Conservation (phyloP, 805 yeast species). For the Candida incommunis region DNA sequence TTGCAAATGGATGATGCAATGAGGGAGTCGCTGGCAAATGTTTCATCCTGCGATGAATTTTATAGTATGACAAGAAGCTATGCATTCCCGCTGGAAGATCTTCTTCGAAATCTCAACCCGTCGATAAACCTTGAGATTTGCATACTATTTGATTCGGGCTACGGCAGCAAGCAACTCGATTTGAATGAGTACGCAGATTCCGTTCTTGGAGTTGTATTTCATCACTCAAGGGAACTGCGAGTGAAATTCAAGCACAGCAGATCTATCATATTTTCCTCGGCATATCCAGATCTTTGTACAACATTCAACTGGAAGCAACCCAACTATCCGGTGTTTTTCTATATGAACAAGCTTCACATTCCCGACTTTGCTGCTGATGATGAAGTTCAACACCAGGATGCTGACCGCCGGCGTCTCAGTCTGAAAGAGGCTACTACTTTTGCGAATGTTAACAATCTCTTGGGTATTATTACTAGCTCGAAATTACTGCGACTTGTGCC, state of each 20-base stretch:
- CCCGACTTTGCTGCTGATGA: conserved; percentile 15
- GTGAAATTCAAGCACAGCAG: conserved; percentile 22
- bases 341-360: conserved; percentile 35
- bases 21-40: conserved; percentile 14
- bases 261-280: conserved; percentile 71
- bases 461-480: conserved; percentile 71
- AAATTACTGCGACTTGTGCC: conserved; percentile 62
- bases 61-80: conserved; percentile 31
- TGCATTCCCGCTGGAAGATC: conserved; percentile 44
- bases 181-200: conserved; percentile 61
- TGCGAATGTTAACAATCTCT: conserved; percentile 66
- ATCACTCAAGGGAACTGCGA: conserved; percentile 43
- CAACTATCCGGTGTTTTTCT: conserved; percentile 84
- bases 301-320: conserved; percentile 97
- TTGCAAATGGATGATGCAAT: conserved; percentile 12
- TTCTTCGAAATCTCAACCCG: conserved; percentile 41
- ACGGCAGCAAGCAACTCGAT: conserved; percentile 10
- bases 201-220: conserved; percentile 56
- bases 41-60: conserved; percentile 22
- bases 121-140: conserved; percentile 59
- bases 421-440: conserved; percentile 72
- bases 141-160: conserved; percentile 32
- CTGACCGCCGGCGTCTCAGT: conserved; percentile 31
- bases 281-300: conserved; percentile 82
- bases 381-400: conserved; percentile 15